Evolutionary conservation across 2,329 filamentous ascomycete genomes (phyloP).

Genomic region (Fusarium incarnatum): DNA sequence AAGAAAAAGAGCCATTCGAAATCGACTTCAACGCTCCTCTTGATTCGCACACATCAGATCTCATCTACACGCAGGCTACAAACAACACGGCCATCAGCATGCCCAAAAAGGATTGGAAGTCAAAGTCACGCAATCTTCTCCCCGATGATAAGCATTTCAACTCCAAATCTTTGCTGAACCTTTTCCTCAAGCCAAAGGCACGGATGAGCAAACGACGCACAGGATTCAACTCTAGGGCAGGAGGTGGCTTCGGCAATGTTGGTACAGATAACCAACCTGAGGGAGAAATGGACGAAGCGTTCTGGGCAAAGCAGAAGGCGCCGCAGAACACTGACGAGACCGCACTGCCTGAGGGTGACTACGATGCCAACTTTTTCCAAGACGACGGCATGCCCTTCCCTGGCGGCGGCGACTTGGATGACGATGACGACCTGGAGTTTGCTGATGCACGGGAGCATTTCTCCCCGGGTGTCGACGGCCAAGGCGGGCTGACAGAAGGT

Average conservation of each 20-base stretch:
- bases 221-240: slow-evolving; percentile 58
- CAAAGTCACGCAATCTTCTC: slow-evolving; percentile 89
- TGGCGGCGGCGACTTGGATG: slow-evolving; percentile 67
- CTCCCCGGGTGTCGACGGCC: slow-evolving; percentile 71
- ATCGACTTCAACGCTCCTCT: slow-evolving; percentile 89
- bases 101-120: slow-evolving; percentile 95
- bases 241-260: slow-evolving; percentile 56
- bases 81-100: slow-evolving; percentile 85
- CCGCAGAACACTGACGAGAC: slow-evolving; percentile 65
- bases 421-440: slow-evolving; percentile 78
- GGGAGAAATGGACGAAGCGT: slow-evolving; percentile 92
- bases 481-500: slow-evolving; percentile 58
- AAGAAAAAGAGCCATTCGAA: slow-evolving; percentile 96
- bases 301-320: slow-evolving; percentile 84
- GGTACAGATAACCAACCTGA: slow-evolving; percentile 66
- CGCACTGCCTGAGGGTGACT: slow-evolving; percentile 76
- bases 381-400: slow-evolving; percentile 81
- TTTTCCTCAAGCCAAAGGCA: slow-evolving; percentile 96
- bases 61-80: slow-evolving; percentile 83
- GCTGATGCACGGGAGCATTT: slow-evolving; percentile 85
- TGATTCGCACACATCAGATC: slow-evolving; percentile 75
- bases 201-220: slow-evolving; percentile 76
- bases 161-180: slow-evolving; percentile 85
- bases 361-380: slow-evolving; percentile 97
- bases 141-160: slow-evolving; percentile 99